Evolutionary conservation across 345 rosid genomes (phyloP).

Genomic region (Melastoma malabathricum): DNA sequence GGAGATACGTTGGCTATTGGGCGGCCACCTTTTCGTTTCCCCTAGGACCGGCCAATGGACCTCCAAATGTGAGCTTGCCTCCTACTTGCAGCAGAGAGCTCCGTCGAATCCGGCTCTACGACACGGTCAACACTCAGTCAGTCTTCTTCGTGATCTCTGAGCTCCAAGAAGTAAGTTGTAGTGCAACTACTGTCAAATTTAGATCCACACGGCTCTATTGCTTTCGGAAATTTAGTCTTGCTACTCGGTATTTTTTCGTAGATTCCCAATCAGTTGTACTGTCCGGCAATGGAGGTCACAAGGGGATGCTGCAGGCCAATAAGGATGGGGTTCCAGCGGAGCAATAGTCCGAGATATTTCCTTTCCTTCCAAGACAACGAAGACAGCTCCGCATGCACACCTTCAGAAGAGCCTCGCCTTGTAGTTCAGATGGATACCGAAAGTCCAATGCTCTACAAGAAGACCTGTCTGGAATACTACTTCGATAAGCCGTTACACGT

Average conservation of each 20-base stretch:
- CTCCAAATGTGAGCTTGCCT: conserved; percentile 49
- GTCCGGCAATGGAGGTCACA: conserved; percentile 54
- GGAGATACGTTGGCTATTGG: conserved; percentile 83
- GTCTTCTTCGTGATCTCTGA: conserved; percentile 81
- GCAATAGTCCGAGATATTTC: conserved; percentile 46
- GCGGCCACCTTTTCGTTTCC: conserved; percentile 32
- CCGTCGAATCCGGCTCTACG: conserved; percentile 69
- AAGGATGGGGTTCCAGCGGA: conserved; percentile 43
- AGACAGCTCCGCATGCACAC: conserved; percentile 20
- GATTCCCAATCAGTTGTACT: conserved; percentile 52
- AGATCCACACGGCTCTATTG: no score
- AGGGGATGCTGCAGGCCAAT: conserved; percentile 60
- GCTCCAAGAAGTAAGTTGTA: conserved; percentile 51
- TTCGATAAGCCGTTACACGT: conserved; percentile 65
- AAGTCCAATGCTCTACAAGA: conserved; percentile 62
- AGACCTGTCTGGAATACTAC: conserved; percentile 65
- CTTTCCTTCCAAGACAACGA: conserved; percentile 30
- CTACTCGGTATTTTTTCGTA: conserved; percentile 5
- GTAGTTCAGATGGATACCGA: conserved; percentile 95
- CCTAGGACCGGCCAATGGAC: conserved; percentile 21
- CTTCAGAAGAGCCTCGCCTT: conserved; percentile 33
- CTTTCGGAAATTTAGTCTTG: no score
- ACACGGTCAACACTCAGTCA: conserved; percentile 40
- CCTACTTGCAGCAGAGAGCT: conserved; percentile 49
- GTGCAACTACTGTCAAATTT: neutral